Percentiles rank a stretch among this genome's conserved stretches.
These are phyloP conservation scores for Aureobasidium zeae DNA, from an alignment of 2,329 filamentous ascomycete species.

Conservation along the genomic window DNA sequence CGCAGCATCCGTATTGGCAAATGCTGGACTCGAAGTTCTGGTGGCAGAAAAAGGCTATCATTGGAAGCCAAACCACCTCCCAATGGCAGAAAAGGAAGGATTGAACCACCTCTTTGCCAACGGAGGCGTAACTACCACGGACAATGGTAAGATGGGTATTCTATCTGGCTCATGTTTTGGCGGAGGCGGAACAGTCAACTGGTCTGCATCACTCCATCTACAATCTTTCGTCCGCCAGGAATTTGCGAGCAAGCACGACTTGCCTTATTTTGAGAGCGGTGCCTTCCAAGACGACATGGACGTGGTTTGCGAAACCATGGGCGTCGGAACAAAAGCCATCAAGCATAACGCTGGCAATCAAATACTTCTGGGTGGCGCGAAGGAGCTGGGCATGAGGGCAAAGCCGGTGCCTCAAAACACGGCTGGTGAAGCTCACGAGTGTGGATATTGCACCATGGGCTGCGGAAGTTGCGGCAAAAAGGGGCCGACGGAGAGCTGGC, in stretches of 20 bases:
- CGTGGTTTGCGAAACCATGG: slow-evolving; percentile 69
- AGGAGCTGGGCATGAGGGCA: slow-evolving; percentile 62
- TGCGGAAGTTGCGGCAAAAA: slow-evolving; percentile 63
- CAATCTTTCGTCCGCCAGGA: slow-evolving; percentile 70
- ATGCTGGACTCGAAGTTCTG: slow-evolving; percentile 64
- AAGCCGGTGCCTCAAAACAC: slow-evolving; percentile 71
- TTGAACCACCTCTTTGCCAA: slow-evolving; percentile 60
- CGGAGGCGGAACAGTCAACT: slow-evolving; percentile 82
- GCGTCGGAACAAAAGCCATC: slow-evolving; percentile 56
- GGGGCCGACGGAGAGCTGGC: slow-evolving; percentile 65
- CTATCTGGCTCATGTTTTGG: slow-evolving; percentile 68
- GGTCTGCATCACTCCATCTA: slow-evolving; percentile 59
- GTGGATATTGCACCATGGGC: slow-evolving; percentile 52
- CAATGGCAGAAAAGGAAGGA: slow-evolving; percentile 58
- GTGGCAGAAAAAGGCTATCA: slow-evolving; percentile 79
- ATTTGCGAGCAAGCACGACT: slow-evolving; percentile 56
- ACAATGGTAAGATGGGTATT: slow-evolving; percentile 45
- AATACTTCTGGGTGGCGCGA: slow-evolving; percentile 63
- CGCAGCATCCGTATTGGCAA: slow-evolving; percentile 67
- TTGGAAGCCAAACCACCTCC: slow-evolving; percentile 61
- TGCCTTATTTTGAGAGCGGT: slow-evolving; percentile 63
- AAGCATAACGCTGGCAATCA: slow-evolving; percentile 65
- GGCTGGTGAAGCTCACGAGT: slow-evolving; percentile 62
- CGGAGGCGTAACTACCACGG: slow-evolving; percentile 49
- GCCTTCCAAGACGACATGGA: slow-evolving; percentile 74